These are phyloP conservation scores for Cercospora sp. DNA, from an alignment of 2,329 filamentous ascomycete species.

Conservation along the genomic window DNA sequence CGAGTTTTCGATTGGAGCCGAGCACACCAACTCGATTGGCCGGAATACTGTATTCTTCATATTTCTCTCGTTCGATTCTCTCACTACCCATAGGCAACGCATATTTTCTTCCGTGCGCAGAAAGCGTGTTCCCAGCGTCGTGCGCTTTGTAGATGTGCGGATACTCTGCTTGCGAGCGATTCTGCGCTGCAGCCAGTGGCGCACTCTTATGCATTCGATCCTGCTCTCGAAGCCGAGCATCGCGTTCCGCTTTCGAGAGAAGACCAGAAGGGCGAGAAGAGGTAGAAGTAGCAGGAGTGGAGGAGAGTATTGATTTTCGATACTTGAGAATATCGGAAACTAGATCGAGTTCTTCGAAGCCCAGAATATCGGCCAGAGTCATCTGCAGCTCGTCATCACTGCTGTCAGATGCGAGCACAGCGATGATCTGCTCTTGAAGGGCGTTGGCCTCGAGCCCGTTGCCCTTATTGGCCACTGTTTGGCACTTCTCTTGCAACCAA, in stretches of 20 bases:
- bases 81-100: conserved; percentile 74
- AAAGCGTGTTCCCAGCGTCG: conserved; percentile 81
- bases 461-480: conserved; percentile 62
- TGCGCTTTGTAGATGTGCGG: conserved; percentile 90
- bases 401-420: conserved; percentile 68
- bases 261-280: conserved; percentile 54
- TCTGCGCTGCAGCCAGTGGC: conserved; percentile 67
- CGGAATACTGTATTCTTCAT: conserved; percentile 87
- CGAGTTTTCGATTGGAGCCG: conserved; percentile 69
- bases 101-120: conserved; percentile 76
- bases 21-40: conserved; percentile 76
- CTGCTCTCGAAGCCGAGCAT: conserved; percentile 71
- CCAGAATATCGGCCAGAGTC: conserved; percentile 82
- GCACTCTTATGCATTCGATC: conserved; percentile 84
- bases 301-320: conserved; percentile 63
- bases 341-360: conserved; percentile 90
- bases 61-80: conserved; percentile 69
- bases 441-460: conserved; percentile 67
- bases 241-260: conserved; percentile 73
- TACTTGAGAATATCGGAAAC: conserved; percentile 86
- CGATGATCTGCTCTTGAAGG: conserved; percentile 75
- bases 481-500: conserved; percentile 74
- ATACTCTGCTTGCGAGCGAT: conserved; percentile 72
- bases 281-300: conserved; percentile 31
- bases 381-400: conserved; percentile 87